These are phyloP conservation scores for Akanthomyces muscarius DNA, from an alignment of 2,329 filamentous ascomycete species.

Conservation along the genomic window DNA sequence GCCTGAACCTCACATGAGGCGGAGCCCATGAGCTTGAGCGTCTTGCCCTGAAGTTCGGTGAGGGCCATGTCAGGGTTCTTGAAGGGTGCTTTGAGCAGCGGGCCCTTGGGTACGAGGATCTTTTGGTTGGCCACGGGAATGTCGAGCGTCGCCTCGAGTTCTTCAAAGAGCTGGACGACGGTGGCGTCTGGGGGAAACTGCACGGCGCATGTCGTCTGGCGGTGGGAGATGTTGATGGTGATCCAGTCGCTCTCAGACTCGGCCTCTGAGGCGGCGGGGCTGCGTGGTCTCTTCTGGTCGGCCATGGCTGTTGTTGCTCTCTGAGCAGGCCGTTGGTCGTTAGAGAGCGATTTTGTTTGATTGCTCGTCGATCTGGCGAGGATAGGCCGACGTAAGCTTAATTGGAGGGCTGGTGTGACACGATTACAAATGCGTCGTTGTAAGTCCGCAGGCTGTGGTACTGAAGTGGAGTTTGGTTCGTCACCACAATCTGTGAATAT, in stretches of 20 bases:
- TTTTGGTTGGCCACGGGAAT: slow-evolving; percentile 65
- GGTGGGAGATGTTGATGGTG: slow-evolving; percentile 44
- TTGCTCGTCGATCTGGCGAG: not conserved
- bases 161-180: slow-evolving; percentile 55
- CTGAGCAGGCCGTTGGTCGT: not conserved
- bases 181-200: slow-evolving; percentile 43
- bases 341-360: no score
- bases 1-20: slow-evolving; percentile 56
- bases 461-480: not conserved
- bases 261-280: slow-evolving; percentile 17
- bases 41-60: slow-evolving; percentile 48
- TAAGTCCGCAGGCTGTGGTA: not conserved
- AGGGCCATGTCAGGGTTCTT: slow-evolving; percentile 52
- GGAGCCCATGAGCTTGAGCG: slow-evolving; percentile 63
- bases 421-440: slow-evolving; percentile 14
- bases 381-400: not conserved
- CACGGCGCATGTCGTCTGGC: slow-evolving; percentile 43
- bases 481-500: not conserved
- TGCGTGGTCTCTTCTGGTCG: slow-evolving; percentile 1
- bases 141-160: slow-evolving; percentile 52
- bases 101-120: slow-evolving; percentile 61
- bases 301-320: slow-evolving; percentile 16
- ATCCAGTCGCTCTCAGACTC: slow-evolving; percentile 30
- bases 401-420: not conserved
- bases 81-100: slow-evolving; percentile 62